A percentile compares a stretch with the other conserved stretches of the same genome.
Evolutionary conservation across 352 stramenopile genomes (phyloP).

Genomic region (Phytophthora hibernalis): DNA sequence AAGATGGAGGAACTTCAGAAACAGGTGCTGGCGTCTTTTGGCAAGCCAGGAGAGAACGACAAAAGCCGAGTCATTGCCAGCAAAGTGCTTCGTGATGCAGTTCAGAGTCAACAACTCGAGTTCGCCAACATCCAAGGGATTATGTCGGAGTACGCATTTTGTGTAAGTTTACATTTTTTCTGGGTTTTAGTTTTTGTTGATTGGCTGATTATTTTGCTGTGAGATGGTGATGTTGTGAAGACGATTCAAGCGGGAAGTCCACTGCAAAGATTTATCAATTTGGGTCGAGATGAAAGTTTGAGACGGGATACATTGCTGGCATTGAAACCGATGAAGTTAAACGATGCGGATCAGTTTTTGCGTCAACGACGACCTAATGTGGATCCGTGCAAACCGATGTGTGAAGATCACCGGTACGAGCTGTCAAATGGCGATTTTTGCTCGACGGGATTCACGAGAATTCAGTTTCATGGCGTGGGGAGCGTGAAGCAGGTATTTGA

Average conservation of each 20-base stretch:
- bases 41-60: conserved; percentile 31
- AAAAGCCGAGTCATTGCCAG: conserved; percentile 36
- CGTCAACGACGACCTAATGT: conserved; percentile 33
- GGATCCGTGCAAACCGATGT: conserved; percentile 41
- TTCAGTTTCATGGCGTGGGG: conserved; percentile 38
- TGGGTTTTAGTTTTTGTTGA: background rate
- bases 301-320: conserved; percentile 27
- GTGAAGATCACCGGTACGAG: conserved; percentile 41
- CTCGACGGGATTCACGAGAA: conserved; percentile 37
- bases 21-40: conserved; percentile 30
- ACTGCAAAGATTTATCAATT: conserved; percentile 40
- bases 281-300: conserved; percentile 16
- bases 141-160: conserved; percentile 51
- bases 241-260: conserved; percentile 45
- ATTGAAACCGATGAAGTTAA: conserved; percentile 40
- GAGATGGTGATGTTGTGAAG: conserved; percentile 14
- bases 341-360: conserved; percentile 40
- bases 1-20: conserved; percentile 38
- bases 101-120: conserved; percentile 44
- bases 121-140: conserved; percentile 50
- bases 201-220: background rate
- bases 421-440: conserved; percentile 37
- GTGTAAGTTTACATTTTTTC: conserved; percentile 24
- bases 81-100: conserved; percentile 44
- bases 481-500: conserved; percentile 49